These are phyloP conservation scores for Tagetes erecta DNA, from an alignment of 129 eudicot genomes.

Conservation along the genomic window DNA sequence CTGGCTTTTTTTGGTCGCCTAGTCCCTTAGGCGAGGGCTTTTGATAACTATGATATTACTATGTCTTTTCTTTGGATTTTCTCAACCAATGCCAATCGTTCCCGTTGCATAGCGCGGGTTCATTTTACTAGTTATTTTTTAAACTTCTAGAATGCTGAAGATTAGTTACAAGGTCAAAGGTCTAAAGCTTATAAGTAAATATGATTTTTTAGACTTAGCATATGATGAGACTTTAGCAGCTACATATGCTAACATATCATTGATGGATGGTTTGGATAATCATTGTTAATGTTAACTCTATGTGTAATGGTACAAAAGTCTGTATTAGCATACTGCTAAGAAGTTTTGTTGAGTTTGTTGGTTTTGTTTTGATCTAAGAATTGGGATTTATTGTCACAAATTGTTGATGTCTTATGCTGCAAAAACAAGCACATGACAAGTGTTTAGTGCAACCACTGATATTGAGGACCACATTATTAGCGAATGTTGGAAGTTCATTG, in stretches of 20 bases:
- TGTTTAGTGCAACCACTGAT: neutral
- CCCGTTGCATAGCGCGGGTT: too few species aligned
- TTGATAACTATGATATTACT: too few species aligned
- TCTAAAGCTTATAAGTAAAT: too few species aligned
- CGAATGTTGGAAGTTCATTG: neutral
- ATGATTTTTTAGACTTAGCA: too few species aligned
- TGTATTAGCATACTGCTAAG: slow-evolving; percentile 19
- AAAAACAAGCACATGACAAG: neutral
- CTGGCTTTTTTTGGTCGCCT: too few species aligned
- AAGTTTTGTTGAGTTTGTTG: slow-evolving; percentile 13
- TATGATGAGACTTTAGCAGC: neutral
- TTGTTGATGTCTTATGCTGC: neutral
- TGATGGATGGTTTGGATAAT: neutral
- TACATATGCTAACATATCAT: neutral
- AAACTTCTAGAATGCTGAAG: neutral
- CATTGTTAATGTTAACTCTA: neutral
- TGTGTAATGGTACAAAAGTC: slow-evolving; percentile 1
- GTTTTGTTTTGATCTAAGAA: slow-evolving; percentile 6
- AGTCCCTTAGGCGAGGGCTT: too few species aligned
- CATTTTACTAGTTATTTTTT: neutral
- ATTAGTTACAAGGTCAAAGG: too few species aligned
- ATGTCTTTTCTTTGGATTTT: too few species aligned
- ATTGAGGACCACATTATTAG: slow-evolving; percentile 2
- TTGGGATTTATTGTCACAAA: slow-evolving; percentile 1
- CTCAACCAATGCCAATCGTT: too few species aligned